Evolutionary conservation across 768 basidiomycete genomes (phyloP), one percentile per base, ranked within the genome.

Genomic region (Collybiopsis luxurians): DNA sequence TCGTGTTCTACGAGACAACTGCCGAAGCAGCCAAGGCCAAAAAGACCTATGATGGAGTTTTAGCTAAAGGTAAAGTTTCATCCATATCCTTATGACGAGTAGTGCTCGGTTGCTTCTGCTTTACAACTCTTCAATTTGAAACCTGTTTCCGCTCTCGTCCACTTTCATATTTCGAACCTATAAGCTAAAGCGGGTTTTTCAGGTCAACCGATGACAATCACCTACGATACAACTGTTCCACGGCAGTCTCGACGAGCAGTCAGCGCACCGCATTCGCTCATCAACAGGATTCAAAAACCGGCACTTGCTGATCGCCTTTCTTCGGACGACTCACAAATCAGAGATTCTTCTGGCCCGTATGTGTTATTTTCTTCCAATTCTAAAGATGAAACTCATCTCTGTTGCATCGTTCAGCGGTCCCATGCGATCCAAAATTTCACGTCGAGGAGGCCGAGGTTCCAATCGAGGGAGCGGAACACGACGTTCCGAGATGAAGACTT

Each of bases 21-120:
- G 78, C 81, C 54, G 90, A 96, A 69, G 95, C 95, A 31, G 84
- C 85, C 38, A 78, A 81, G 58, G 94, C 93, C 53, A 91, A 91
- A 73, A 88, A 86, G 60, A 87, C 90, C 61, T 90, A 89, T 58
- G 82, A 94, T 66, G 92, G 93, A 44, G 87, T 91, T 63, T 79
- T 92, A 59, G 92, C 92, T 31, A 96, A 92, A 76, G 92, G 95
- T 95, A 70, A 64, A 34, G 50, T 56, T 15, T 13, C 26, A 62
- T 48, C 28, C 31, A 13, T 39, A 60, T 21, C n/a, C 27, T 47
- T 53, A 56, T 34, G n/a, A n/a, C n/a, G n/a, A n/a, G n/a, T n/a
- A n/a, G 44, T 62, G 30, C 42, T 42, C 24, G n/a, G 19, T 17
- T 13, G 31, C 42, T 31, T 42, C 34, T 39, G 31, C 23, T 45